Evolutionary conservation across 2,329 filamentous ascomycete genomes (phyloP), one percentile per base, ranked within the genome.

Genomic region (Ramichloridium luteum): DNA sequence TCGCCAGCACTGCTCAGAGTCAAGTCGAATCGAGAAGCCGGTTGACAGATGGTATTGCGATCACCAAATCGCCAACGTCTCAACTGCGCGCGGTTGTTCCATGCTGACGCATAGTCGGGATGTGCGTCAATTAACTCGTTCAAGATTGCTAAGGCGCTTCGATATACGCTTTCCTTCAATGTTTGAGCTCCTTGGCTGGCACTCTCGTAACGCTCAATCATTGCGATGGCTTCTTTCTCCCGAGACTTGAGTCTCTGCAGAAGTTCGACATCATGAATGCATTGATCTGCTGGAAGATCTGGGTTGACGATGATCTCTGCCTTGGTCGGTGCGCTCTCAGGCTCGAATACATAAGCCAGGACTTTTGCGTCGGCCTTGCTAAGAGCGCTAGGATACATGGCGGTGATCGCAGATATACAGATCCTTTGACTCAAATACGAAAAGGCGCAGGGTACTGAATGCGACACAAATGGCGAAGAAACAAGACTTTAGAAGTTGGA

Each of bases 31-130:
- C 18, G n/a, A 18, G 32, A 20, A 15, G 28, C 28, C 4, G 20
- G 25, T n/a, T 41, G 41, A 17, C 37, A 42, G 6, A 49, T 29
- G 13, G 37, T 32, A 22, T 44, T 41, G 4, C 61, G 57, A 47
- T 80, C 74, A 8, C 75, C 76, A 40, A 77, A 48, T 16, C 38
- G 37, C 47, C 46, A 49, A 17, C 47, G 34, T 13, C 43, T 32
- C 5, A 74, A 34, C 53, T 86, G 81, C 3, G 77, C 80, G 30
- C 80, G 68, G 55, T 88, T 86, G 51, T 84, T 80, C 36, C 73
- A 69, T 4, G 74, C 77, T 40, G 77, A 81, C 13, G 80, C 78
- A 54, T 86, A 86, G 17, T 60, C 55, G 3, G 80, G 77, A 32
- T 72, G 52, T 14, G 68, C 55, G 2, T 59, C 47, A 25, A 84